Evolutionary conservation across 768 basidiomycete species (phyloP).

Genomic region (Amanita rimosa): DNA sequence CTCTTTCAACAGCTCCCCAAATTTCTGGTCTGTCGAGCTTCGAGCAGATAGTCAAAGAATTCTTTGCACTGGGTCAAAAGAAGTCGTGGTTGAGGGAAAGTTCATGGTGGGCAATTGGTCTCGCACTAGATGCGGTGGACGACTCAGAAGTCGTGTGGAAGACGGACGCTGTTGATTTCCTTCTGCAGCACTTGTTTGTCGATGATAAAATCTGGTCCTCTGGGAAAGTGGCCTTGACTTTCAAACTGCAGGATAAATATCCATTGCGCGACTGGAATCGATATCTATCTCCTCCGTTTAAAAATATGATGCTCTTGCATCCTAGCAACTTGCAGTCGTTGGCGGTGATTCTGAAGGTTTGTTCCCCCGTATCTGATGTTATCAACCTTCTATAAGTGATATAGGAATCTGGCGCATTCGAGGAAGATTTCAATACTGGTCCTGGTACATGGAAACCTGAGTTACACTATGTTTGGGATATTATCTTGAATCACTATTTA

Average conservation of each 20-base stretch:
- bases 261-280: constrained; percentile 60
- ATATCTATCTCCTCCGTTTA: constrained; percentile 63
- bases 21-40: constrained; percentile 52
- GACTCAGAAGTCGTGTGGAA: constrained; percentile 62
- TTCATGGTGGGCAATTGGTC: constrained; percentile 73
- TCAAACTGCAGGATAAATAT: constrained; percentile 53
- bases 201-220: constrained; percentile 63
- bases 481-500: constrained; percentile 69
- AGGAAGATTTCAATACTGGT: constrained; percentile 41
- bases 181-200: constrained; percentile 41
- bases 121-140: constrained; percentile 50
- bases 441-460: constrained; percentile 76
- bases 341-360: constrained; percentile 75
- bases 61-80: constrained; percentile 63
- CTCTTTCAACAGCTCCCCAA: constrained; percentile 39
- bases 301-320: constrained; percentile 56
- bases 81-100: constrained; percentile 90
- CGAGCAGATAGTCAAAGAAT: constrained; percentile 41
- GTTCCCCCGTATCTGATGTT: constrained; percentile 5
- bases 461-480: constrained; percentile 86
- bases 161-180: constrained; percentile 41
- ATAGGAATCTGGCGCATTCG: constrained; percentile 49
- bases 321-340: constrained; percentile 62
- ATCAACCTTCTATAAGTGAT: background rate
- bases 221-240: constrained; percentile 75